Base-by-base conservation (phyloP, 352 stramenopile genomes). In the Elongisporangium undulatum region DNA sequence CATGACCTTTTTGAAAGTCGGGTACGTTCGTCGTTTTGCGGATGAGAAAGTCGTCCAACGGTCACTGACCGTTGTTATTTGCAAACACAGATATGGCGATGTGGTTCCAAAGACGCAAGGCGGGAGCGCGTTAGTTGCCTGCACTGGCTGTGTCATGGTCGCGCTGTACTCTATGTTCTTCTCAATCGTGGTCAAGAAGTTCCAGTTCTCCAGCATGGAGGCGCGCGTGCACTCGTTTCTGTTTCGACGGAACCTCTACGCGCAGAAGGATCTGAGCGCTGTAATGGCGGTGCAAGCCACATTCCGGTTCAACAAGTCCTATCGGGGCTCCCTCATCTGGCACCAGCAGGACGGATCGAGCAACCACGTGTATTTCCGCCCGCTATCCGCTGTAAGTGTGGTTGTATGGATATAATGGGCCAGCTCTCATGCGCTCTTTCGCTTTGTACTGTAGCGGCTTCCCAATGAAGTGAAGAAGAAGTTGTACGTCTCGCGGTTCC, bases 391-490 rank as follows among this genome's bases (percentile, higher is more conserved):
- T 17, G 81, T 87, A 72, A 17, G 76, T n/a, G n/a, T n/a, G n/a
- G n/a, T n/a, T n/a, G n/a, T n/a, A n/a, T n/a, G n/a, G n/a, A n/a
- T n/a, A n/a, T n/a, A n/a, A n/a, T n/a, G n/a, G n/a, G n/a, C n/a
- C n/a, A n/a, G n/a, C n/a, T n/a, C n/a, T n/a, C n/a, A n/a, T n/a
- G n/a, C n/a, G n/a, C 20, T 39, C 4, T 58, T 3, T 57, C 1
- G 12, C 34, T 20, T 48, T 26, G 4, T 12, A n/a, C 12, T n/a
- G n/a, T n/a, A 89, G 81, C 76, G 78, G 9, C 61, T 90, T 10
- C 81, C 81, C 9, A 86, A 90, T 23, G 81, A 90, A 61, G 74
- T 90, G 1, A 90, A 90, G 62, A 89, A 87, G 63, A 90, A 90
- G 52, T 56, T 90, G 0, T 84, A 87, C 60, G 66, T 79, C 19